A percentile compares a stretch with the other conserved stretches of the same genome.
Conservation (phyloP, 1,139 yeast species). For the Suhomyces yuchorum region DNA sequence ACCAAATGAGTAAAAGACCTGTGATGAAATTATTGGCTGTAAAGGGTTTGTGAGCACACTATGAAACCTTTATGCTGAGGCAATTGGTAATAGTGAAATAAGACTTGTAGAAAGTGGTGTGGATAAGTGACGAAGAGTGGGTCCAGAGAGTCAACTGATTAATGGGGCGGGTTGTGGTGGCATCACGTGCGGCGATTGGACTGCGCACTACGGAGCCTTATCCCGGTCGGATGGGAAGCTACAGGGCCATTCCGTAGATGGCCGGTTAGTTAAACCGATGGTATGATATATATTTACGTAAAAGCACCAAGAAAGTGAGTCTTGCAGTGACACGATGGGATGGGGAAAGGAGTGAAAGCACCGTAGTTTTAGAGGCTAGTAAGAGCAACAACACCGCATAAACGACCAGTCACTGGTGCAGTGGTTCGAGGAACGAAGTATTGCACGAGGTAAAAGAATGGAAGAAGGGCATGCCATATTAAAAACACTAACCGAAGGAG, state of each 20-base stretch:
- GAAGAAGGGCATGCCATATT: not conserved
- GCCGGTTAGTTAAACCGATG: not conserved
- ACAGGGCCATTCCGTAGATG: not conserved
- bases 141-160: slow-evolving; percentile 2
- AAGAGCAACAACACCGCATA: not conserved
- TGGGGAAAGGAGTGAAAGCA: not conserved
- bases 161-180: slow-evolving; percentile 1
- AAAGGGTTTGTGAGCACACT: not conserved
- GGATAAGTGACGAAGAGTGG: not conserved
- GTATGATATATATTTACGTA: slow-evolving; percentile 4
- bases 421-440: not conserved
- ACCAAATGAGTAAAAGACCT: not conserved
- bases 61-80: not conserved
- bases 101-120: not conserved
- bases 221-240: no score
- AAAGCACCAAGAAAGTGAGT: slow-evolving; percentile 4
- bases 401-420: not conserved
- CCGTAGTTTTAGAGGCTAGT: not conserved
- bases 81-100: not conserved
- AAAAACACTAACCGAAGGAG: not conserved
- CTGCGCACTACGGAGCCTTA: not conserved
- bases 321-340: not conserved
- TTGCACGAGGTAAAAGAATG: not conserved
- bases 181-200: not conserved
- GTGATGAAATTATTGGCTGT: not conserved